Conservation (phyloP, 768 basidiomycete genomes). For the Pholiota molesta region DNA sequence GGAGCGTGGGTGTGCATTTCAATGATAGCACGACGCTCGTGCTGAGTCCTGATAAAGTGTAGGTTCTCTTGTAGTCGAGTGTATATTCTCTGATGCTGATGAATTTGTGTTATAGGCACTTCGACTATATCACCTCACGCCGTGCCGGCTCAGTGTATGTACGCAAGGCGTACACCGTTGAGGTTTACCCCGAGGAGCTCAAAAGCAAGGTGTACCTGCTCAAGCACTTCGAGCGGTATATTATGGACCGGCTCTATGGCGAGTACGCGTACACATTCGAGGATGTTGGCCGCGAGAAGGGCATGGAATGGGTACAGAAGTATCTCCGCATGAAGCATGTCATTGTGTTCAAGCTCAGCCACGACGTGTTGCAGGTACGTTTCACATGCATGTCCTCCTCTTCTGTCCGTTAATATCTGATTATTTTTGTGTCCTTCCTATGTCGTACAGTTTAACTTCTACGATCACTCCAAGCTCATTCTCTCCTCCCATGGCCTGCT, state of each 20-base stretch:
- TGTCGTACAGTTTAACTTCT: slow-evolving; percentile 88
- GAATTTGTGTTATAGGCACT: slow-evolving; percentile 56
- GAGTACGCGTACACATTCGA: slow-evolving; percentile 84
- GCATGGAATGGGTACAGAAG: slow-evolving; percentile 96
- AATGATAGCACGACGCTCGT: slow-evolving; percentile 92
- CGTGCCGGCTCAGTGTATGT: slow-evolving; percentile 67
- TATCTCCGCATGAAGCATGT: slow-evolving; percentile 97
- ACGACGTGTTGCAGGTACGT: slow-evolving; percentile 90
- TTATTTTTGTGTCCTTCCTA: slow-evolving; percentile 13
- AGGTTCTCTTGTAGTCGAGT: slow-evolving; percentile 33
- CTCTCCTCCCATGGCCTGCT: slow-evolving; percentile 78
- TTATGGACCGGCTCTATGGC: slow-evolving; percentile 87
- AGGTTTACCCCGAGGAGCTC: slow-evolving; percentile 78
- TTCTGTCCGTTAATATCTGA: not conserved
- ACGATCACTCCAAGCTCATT: slow-evolving; percentile 95
- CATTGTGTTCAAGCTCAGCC: slow-evolving; percentile 95
- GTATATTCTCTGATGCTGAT: not conserved
- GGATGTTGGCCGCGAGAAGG: slow-evolving; percentile 66
- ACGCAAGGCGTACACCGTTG: slow-evolving; percentile 71
- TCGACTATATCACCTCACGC: slow-evolving; percentile 83
- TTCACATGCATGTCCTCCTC: not conserved
- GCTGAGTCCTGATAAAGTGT: slow-evolving; percentile 87
- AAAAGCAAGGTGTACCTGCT: slow-evolving; percentile 91
- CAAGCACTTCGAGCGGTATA: slow-evolving; percentile 93
- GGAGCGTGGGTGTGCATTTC: slow-evolving; percentile 93